phyloP scores from a whole-genome alignment of 192 early-diverging fungal species.

The Coemansia pectinata region DNA sequence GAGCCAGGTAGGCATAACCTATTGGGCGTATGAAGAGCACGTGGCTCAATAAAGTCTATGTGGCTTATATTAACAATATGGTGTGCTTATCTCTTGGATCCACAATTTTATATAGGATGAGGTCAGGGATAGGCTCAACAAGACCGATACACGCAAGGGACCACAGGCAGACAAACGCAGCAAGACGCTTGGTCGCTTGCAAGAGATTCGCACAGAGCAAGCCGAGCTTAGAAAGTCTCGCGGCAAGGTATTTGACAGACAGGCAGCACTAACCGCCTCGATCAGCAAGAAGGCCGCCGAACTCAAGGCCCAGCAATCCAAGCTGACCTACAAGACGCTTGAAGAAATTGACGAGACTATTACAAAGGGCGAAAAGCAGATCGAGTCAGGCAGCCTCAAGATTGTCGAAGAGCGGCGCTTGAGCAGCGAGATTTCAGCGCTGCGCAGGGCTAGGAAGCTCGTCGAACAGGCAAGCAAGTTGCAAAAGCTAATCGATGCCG shows the following conservation, averaged over 20 bases:
- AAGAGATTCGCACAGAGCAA: slow-evolving; percentile 72
- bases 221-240: slow-evolving; percentile 67
- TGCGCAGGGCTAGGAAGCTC: slow-evolving; percentile 53
- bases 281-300: slow-evolving; percentile 83
- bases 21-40: neutral
- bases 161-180: slow-evolving; percentile 59
- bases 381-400: slow-evolving; percentile 73
- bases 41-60: neutral
- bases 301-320: slow-evolving; percentile 71
- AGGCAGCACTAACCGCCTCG: slow-evolving; percentile 69
- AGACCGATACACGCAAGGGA: slow-evolving; percentile 59
- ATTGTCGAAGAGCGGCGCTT: slow-evolving; percentile 85
- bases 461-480: slow-evolving; percentile 79
- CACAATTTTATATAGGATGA: slow-evolving; percentile 49
- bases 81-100: neutral
- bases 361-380: slow-evolving; percentile 69
- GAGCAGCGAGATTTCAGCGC: slow-evolving; percentile 30
- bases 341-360: slow-evolving; percentile 81
- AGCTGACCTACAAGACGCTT: slow-evolving; percentile 75
- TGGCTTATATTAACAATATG: neutral
- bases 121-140: slow-evolving; percentile 59
- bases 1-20: slow-evolving; percentile 49
- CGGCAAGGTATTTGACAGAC: slow-evolving; percentile 69
- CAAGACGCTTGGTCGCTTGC: slow-evolving; percentile 62
- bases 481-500: slow-evolving; percentile 72